Evolutionary conservation across 495 filamentous ascomycete species (phyloP), one percentile per base, ranked within the genome.

Genomic region (Talaromyces trachyspermus): DNA sequence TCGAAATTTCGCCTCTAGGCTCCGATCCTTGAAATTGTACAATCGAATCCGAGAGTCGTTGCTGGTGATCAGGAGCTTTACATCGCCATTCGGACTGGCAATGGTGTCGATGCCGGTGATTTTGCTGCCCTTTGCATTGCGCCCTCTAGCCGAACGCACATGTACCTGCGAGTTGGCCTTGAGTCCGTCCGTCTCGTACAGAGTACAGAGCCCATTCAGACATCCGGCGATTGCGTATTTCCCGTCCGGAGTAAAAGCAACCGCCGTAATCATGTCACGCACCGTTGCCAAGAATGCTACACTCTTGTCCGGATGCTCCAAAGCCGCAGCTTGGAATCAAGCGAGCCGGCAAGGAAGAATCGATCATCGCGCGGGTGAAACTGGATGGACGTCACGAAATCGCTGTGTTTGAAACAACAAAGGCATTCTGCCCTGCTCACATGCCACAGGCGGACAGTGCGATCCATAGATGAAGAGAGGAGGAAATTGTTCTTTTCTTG

Each of bases 281-380:
- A 91, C 68, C 43, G 86, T 81, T 19, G 74, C 86, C 63, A 85
- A 87, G 62, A 81, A 99, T 0, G 91, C 91, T 14, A 99, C 88
- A 38, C 78, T 83, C 62, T 96, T 96, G 58, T 99, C 92, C 0
- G 92, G 92, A 99, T 99, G 51, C 88, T 95, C 92, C 92, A 99
- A 9, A 99, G 65, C 24, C 92, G 76, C 39, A 99, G 62, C 58
- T 89, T 91, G n/a, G 82, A 87, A 61, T 99, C 92, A 23, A 97
- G 70, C 8, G 88, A 95, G 3, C 92, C 92, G 6, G 92, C 92
- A 9, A 99, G 71, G 59, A 97, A 99, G 69, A 97, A 99, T 0
- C 92, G 83, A 60, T 99, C 92, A 65, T 99, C 92, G 1, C 76
- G 78, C 0, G 92, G 92, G 63, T 99, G 92, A 55, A 99, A 99